phyloP scores from a whole-genome alignment of 1,139 yeast species.

The Komagataea norvegica region DNA sequence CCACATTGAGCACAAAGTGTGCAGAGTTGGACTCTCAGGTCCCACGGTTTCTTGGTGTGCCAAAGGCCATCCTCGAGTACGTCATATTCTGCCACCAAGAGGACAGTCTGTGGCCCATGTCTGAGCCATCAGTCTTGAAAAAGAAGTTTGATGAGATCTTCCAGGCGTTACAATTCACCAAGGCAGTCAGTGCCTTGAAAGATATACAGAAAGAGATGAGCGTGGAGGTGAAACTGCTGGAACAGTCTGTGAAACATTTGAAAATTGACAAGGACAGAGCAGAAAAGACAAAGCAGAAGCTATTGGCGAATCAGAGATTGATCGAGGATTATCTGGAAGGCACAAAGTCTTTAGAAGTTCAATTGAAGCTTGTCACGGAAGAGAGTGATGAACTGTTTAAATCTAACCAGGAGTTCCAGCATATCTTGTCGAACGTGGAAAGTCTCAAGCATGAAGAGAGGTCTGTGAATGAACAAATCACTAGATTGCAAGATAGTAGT shows the following conservation, averaged over 20 bases:
- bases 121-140: conserved; percentile 85
- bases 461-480: conserved; percentile 45
- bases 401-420: conserved; percentile 79
- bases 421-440: conserved; percentile 59
- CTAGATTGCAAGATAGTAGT: conserved; percentile 42
- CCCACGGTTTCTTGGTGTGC: conserved; percentile 81
- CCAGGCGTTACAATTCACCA: conserved; percentile 90
- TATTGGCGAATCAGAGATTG: conserved; percentile 40
- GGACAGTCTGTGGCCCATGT: conserved; percentile 93
- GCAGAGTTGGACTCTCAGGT: conserved; percentile 81
- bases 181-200: conserved; percentile 80
- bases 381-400: conserved; percentile 65
- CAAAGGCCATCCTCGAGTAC: conserved; percentile 81
- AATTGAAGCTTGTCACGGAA: conserved; percentile 49
- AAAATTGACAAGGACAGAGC: conserved; percentile 73
- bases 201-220: conserved; percentile 71
- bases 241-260: conserved; percentile 74
- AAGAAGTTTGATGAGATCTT: conserved; percentile 95
- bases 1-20: conserved; percentile 75
- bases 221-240: conserved; percentile 66
- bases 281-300: conserved; percentile 45
- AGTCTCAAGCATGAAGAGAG: conserved; percentile 46
- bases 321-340: conserved; percentile 45
- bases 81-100: conserved; percentile 98
- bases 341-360: conserved; percentile 43